Evolutionary conservation across 352 stramenopile species (phyloP), one percentile per base, ranked within the genome.

Genomic region (Thraustochytrium sp.): DNA sequence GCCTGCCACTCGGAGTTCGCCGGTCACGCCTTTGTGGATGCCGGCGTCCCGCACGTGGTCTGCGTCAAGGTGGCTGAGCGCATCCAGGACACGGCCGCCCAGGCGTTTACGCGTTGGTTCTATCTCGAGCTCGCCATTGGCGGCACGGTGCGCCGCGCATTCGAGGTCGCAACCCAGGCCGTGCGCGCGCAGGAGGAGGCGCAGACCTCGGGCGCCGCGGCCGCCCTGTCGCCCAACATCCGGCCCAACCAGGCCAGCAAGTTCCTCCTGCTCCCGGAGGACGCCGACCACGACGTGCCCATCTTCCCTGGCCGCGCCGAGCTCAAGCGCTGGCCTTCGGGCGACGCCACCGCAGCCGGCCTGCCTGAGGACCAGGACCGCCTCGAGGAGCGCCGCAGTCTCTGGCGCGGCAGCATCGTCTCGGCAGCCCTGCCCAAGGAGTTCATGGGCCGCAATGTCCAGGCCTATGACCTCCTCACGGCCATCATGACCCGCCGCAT

Each of bases 51-150:
- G 11, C 91, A 93, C 87, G 91, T 94, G 48, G 90, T 94, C 36
- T 92, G 89, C 72, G 92, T 92, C 62, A 87, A 88, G 40, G 87
- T 93, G 68, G 89, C 93, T 74, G 88, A 85, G 34, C 85, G 90
- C 75, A 75, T 93, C 9, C 90, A 90, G 72, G 91, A 93, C 84
- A 87, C 86, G 29, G 89, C 90, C 51, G 91, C 90, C 46, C 78
- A 92, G n/a, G 87, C 89, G 3, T 94, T 94, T 54, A 93, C 90
- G 18, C 73, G 88, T 26, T 88, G 87, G 49, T 94, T 94, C 82
- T 94, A 94, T 73, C 82, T 92, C 8, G 86, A 90, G 16, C 85
- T 94, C 40, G 86, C 89, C 21, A 86, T 92, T 53, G 91, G 91
- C 4, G 85, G 89, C 16, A 93, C 90, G 2, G 89, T 94, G 0